phyloP scores from a whole-genome alignment of 2,329 filamentous ascomycete species.

The Didymosphaeria variabile region DNA sequence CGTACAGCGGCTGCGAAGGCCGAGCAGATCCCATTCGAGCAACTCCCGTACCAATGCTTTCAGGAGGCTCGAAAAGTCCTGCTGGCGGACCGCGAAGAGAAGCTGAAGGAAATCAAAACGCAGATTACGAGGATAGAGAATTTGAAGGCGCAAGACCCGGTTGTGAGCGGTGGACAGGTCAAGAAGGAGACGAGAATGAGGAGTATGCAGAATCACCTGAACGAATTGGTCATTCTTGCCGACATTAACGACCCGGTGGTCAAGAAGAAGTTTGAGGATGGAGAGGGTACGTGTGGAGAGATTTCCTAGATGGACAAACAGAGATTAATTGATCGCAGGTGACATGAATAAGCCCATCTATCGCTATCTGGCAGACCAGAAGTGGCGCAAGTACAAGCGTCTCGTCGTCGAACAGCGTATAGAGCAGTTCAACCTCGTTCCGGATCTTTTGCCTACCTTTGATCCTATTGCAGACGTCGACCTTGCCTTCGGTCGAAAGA shows the following conservation, averaged over 20 bases:
- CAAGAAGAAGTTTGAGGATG: slow-evolving; percentile 94
- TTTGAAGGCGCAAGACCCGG: slow-evolving; percentile 67
- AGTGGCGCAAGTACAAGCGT: slow-evolving; percentile 87
- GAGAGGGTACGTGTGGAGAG: slow-evolving; percentile 72
- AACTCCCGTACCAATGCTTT: slow-evolving; percentile 96
- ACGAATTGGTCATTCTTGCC: slow-evolving; percentile 84
- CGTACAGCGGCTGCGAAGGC: slow-evolving; percentile 59
- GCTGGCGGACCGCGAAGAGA: slow-evolving; percentile 80
- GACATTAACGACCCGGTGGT: slow-evolving; percentile 96
- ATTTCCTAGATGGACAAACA: background rate
- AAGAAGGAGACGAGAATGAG: slow-evolving; percentile 71
- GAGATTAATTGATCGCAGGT: slow-evolving; percentile 61
- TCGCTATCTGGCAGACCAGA: slow-evolving; percentile 82
- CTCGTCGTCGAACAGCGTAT: slow-evolving; percentile 85
- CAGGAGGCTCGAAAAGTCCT: slow-evolving; percentile 92
- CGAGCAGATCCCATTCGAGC: slow-evolving; percentile 83
- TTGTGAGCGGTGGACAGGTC: slow-evolving; percentile 69
- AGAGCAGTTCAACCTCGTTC: slow-evolving; percentile 83
- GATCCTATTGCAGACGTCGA: slow-evolving; percentile 81
- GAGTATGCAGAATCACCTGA: slow-evolving; percentile 76
- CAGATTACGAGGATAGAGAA: slow-evolving; percentile 74
- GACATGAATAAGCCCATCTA: slow-evolving; percentile 98
- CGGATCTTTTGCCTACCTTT: slow-evolving; percentile 84
- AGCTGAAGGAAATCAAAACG: slow-evolving; percentile 74
- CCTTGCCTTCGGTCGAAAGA: slow-evolving; percentile 77